A percentile compares a stretch with the other conserved stretches of the same genome.
Evolutionary conservation across 2,329 filamentous ascomycete species (phyloP).

Genomic region (Fusarium bactridioides): DNA sequence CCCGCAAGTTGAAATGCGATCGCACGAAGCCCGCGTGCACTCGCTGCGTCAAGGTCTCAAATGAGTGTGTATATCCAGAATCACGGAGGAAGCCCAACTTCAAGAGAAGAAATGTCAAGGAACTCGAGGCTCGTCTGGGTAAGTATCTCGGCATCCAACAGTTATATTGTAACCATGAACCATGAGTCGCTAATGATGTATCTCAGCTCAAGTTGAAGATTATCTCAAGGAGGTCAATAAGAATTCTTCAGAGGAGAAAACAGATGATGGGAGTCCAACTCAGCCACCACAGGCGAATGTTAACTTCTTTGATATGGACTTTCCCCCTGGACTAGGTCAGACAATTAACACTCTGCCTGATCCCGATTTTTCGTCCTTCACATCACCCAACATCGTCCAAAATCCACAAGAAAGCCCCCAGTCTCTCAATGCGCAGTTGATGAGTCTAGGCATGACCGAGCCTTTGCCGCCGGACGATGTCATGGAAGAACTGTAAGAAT

Average conservation of each 20-base stretch:
- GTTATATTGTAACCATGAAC: constrained; percentile 27
- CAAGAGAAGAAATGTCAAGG: constrained; percentile 89
- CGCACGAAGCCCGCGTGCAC: constrained; percentile 79
- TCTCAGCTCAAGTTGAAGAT: constrained; percentile 79
- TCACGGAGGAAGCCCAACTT: constrained; percentile 87
- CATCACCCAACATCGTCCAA: constrained; percentile 16
- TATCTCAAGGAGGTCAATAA: constrained; percentile 73
- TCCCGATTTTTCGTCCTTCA: constrained; percentile 21
- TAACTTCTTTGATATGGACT: constrained; percentile 15
- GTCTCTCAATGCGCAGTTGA: constrained; percentile 57
- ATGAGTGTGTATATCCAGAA: constrained; percentile 88
- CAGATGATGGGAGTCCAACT: constrained; percentile 39
- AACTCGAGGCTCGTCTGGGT: constrained; percentile 88
- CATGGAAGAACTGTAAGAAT: constrained; percentile 79
- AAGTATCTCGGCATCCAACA: constrained; percentile 60
- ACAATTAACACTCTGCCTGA: not conserved
- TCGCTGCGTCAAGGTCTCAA: constrained; percentile 77
- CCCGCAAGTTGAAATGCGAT: constrained; percentile 88
- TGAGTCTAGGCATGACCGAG: constrained; percentile 83
- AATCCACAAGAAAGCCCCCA: constrained; percentile 9
- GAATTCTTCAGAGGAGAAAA: constrained; percentile 35
- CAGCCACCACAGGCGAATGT: constrained; percentile 20
- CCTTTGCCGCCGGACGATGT: constrained; percentile 79
- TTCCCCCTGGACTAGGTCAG: constrained; percentile 3
- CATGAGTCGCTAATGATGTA: constrained; percentile 10